Base-by-base conservation (phyloP, 305 asterid genomes). In the Plantago coronopus region DNA sequence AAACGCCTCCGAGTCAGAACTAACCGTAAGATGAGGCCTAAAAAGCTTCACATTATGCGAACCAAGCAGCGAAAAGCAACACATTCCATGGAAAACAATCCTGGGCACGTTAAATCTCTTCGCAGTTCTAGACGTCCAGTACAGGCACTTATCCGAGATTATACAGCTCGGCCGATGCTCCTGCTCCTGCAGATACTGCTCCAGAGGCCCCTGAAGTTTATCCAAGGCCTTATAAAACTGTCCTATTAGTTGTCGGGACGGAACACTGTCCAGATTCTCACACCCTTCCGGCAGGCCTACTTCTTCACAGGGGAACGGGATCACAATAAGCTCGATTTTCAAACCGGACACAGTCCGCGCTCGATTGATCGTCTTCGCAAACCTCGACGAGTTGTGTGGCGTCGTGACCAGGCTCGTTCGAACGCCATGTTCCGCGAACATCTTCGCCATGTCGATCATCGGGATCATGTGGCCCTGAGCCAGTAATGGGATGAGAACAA, bases 211-310 rank as follows among this genome's bases (percentile, higher is more conserved):
- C 65, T 84, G 83, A 11, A 89, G 76, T 44, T 2, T 43, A 38
- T 82, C 76, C 0, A 83, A 74, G 0, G 89, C 94, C 2, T 9
- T 2, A 66, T 76, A 89, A 57, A 89, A 89, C 1, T 72, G 74
- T 11, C 87, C 49, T 12, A 82, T 69, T 22, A 84, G 87, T 61
- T 73, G 64, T 23, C 75, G 69, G 0, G 95, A 80, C 6, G 88
- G 91, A 19, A 89, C 82, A 46, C 75, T 66, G 79, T 89, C 95
- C 15, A 86, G 83, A 67, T 82, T 86, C 46, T 86, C 94, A 54
- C 91, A 86, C 15, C 83, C 89, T 0, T 31, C 15, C 0, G 95
- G 95, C 0, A 88, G 69, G 1, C 96, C 95, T 3, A 75, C 78
- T 67, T 89, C 78, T 13, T 62, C 59, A 27, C 78, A 56, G 43